Evolutionary conservation across 2,329 filamentous ascomycete species (phyloP).

Genomic region (Penicillium sp.): DNA sequence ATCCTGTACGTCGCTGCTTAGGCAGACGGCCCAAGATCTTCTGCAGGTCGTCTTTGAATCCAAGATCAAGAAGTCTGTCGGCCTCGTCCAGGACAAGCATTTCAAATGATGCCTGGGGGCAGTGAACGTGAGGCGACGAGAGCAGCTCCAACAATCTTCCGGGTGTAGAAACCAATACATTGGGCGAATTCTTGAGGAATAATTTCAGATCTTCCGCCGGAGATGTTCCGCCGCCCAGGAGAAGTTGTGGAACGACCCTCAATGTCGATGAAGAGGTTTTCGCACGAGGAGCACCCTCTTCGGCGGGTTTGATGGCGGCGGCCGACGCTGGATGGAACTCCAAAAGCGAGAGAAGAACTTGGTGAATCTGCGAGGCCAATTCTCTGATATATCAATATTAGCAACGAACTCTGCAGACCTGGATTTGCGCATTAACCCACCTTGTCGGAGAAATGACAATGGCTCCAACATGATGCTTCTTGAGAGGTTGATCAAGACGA

Average conservation of each 20-base stretch:
- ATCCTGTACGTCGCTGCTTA: constrained; percentile 87
- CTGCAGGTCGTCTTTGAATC: constrained; percentile 88
- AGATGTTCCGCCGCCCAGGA: constrained; percentile 80
- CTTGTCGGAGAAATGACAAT: constrained; percentile 88
- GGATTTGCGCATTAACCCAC: constrained; percentile 29
- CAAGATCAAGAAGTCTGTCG: constrained; percentile 85
- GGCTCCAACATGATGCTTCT: constrained; percentile 84
- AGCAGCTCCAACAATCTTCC: constrained; percentile 86
- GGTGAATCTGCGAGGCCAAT: constrained; percentile 84
- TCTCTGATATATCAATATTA: constrained; percentile 56
- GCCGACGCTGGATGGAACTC: constrained; percentile 81
- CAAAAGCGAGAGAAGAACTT: constrained; percentile 73
- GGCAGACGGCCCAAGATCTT: constrained; percentile 80
- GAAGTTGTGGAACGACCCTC: constrained; percentile 77
- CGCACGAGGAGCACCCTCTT: constrained; percentile 40
- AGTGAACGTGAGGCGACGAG: constrained; percentile 81
- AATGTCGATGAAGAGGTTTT: constrained; percentile 50
- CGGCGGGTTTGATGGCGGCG: constrained; percentile 42
- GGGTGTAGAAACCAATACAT: constrained; percentile 86
- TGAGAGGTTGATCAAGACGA: constrained; percentile 75
- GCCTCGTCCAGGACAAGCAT: constrained; percentile 92
- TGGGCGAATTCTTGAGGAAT: constrained; percentile 82
- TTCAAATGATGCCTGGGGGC: constrained; percentile 85
- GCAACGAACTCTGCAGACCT: background rate
- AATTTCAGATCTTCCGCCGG: constrained; percentile 81